phyloP scores from a whole-genome alignment of 2,329 filamentous ascomycete species.

The Teratosphaeria nubilosa region DNA sequence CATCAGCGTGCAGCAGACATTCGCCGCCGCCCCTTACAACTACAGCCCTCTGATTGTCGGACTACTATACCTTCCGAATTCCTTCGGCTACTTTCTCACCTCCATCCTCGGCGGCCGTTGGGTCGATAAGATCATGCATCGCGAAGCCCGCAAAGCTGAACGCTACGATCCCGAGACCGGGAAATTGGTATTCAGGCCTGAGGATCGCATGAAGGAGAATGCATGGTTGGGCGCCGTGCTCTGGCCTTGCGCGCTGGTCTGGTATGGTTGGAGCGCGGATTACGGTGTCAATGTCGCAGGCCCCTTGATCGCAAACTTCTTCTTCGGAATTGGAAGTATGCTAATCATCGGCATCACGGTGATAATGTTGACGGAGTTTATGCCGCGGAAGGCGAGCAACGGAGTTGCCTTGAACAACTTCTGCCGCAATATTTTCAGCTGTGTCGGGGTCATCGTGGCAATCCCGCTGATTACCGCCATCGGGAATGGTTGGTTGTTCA shows the following conservation, averaged over 20 bases:
- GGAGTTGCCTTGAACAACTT: constrained; percentile 78
- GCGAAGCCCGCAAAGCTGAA: constrained; percentile 59
- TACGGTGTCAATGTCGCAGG: constrained; percentile 40
- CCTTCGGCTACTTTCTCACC: constrained; percentile 60
- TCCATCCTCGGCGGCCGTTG: constrained; percentile 63
- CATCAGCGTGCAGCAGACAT: constrained; percentile 63
- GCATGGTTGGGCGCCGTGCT: constrained; percentile 63
- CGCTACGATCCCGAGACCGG: constrained; percentile 56
- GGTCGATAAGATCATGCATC: constrained; percentile 72
- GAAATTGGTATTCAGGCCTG: constrained; percentile 57
- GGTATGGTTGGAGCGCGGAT: constrained; percentile 66
- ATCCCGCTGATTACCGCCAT: constrained; percentile 61
- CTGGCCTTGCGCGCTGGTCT: constrained; percentile 60
- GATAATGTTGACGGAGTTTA: constrained; percentile 79
- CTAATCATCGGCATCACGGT: constrained; percentile 62
- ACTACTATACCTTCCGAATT: constrained; percentile 65
- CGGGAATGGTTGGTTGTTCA: constrained; percentile 69
- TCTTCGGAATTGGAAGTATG: constrained; percentile 69
- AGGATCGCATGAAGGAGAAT: constrained; percentile 76
- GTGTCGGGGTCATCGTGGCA: constrained; percentile 58
- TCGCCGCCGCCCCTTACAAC: constrained; percentile 56
- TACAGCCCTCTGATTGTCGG: constrained; percentile 61
- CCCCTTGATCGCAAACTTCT: constrained; percentile 27
- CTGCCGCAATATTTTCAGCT: constrained; percentile 66
- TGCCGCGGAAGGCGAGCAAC: constrained; percentile 58